Base-by-base conservation (phyloP, 129 eudicot genomes). In the Scalesia atractyloides region DNA sequence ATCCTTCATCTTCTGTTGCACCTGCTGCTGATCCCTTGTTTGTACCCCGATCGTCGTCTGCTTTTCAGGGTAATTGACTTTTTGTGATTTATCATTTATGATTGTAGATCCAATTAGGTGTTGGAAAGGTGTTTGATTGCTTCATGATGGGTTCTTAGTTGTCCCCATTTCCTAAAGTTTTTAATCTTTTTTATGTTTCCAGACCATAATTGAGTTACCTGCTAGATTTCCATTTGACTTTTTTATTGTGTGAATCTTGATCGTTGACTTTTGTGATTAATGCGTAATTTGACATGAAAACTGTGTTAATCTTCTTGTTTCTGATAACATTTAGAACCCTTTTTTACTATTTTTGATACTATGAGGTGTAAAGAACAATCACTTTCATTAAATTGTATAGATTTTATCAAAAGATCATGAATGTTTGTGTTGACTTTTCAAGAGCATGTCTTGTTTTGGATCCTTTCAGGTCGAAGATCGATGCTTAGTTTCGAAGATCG, bases 401-500 rank as follows among this genome's bases (percentile, higher is more conserved):
- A 37, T 15, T 22, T 11, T 22, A 26, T 30, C 24, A 3, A 49
- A 33, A 39, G 51, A 64, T 48, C 63, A 47, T 44, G 60, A 5
- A 22, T 18, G 15, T 61, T 46, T 10, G 10, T 18, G 22, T 48
- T 34, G 19, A 58, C 41, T 5, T 5, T 58, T 43, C 7, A 66
- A 66, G 48, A 54, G n/a, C 24, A 16, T 59, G 70, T 67, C 26
- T 2, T 33, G 7, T 24, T 59, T 60, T 36, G 5, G 7, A 77
- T 69, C 58, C 1, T 2, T 37, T 61, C 76, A 92, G 98, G 96
- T 74, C 79, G 91, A 9, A 80, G 91, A 20, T 78, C 96, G n/a
- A 89, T 92, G 88, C 82, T 92, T 60, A 83, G 95, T 67, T 92
- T 92, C 43, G 86, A 82, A 69, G 94, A 80, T 76, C 69, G 82